phyloP scores from a whole-genome alignment of 441 rosid species.

The Jatropha multifida region DNA sequence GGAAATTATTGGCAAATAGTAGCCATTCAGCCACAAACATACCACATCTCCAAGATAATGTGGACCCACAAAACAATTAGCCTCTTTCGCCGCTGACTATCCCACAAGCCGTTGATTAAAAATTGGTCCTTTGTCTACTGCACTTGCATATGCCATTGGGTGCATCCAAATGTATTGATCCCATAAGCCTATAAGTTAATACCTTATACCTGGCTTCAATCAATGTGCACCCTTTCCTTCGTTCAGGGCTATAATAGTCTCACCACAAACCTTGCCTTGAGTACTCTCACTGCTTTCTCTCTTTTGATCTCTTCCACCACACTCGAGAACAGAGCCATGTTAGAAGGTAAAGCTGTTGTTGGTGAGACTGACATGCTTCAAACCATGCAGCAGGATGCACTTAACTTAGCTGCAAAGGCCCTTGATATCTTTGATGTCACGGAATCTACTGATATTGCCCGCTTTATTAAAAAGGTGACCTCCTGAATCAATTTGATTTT shows the following conservation, averaged over 20 bases:
- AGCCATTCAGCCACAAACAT: slow-evolving; percentile 28
- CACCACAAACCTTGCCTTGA: neutral
- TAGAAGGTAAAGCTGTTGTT: slow-evolving; percentile 78
- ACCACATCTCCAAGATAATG: slow-evolving; percentile 26
- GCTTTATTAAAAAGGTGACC: slow-evolving; percentile 37
- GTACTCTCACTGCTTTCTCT: neutral
- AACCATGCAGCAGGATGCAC: slow-evolving; percentile 70
- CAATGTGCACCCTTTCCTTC: neutral
- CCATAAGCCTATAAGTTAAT: neutral
- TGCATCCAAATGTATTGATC: slow-evolving; percentile 5
- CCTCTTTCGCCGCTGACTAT: neutral
- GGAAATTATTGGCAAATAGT: slow-evolving; percentile 9
- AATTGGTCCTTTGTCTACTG: neutral
- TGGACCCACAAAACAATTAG: slow-evolving; percentile 18
- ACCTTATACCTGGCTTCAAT: slow-evolving; percentile 3
- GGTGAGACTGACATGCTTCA: slow-evolving; percentile 78
- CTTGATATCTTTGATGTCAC: slow-evolving; percentile 54
- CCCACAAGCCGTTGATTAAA: slow-evolving; percentile 11
- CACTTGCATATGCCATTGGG: neutral
- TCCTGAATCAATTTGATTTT: neutral
- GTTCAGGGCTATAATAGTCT: slow-evolving; percentile 8
- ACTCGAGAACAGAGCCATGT: slow-evolving; percentile 34
- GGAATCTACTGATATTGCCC: slow-evolving; percentile 41
- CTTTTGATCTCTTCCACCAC: slow-evolving; percentile 2
- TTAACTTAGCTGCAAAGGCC: slow-evolving; percentile 53